A percentile compares a stretch with the other conserved stretches of the same genome.
Evolutionary conservation across 352 stramenopile genomes (phyloP).

Genomic region (Phytophthora sojae): DNA sequence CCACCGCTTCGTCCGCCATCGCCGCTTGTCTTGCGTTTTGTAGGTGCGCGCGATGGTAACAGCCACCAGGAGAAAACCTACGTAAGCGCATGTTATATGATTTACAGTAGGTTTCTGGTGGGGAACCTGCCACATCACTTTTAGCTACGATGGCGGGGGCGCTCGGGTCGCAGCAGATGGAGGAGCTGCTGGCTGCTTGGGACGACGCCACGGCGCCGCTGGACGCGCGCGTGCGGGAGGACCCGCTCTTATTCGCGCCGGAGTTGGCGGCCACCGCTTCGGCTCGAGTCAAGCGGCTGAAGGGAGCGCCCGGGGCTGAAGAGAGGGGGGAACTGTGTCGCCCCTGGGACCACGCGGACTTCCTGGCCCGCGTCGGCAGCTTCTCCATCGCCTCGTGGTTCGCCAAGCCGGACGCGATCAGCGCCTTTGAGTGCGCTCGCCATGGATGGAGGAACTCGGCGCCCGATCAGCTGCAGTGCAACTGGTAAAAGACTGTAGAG

Average conservation of each 20-base stretch:
- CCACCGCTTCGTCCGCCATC: conserved; percentile 55
- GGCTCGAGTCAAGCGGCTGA: conserved; percentile 4
- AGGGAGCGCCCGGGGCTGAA: not conserved
- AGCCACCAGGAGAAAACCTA: not conserved
- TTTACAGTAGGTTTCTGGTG: not conserved
- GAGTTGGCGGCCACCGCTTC: conserved; percentile 2
- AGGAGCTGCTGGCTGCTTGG: conserved; percentile 40
- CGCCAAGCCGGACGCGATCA: conserved; percentile 61
- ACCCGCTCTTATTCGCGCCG: conserved; percentile 29
- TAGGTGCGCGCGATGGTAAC: conserved; percentile 13
- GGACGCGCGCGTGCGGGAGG: conserved; percentile 33
- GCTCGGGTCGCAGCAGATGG: conserved; percentile 19
- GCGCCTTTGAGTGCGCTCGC: conserved; percentile 54
- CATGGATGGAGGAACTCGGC: conserved; percentile 61
- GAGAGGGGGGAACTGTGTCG: conserved; percentile 26
- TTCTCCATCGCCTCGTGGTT: conserved; percentile 72
- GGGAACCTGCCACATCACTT: not conserved
- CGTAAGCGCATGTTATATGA: not conserved
- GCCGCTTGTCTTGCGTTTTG: conserved; percentile 22
- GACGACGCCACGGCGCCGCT: conserved; percentile 43
- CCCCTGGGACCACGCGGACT: conserved; percentile 59
- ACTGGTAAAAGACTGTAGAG: conserved; percentile 29
- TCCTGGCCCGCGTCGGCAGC: conserved; percentile 57
- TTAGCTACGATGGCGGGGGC: conserved; percentile 11
- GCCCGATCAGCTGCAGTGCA: conserved; percentile 56